Conservation (phyloP, 2,329 filamentous ascomycete species). For the Colletotrichum paranaense region DNA sequence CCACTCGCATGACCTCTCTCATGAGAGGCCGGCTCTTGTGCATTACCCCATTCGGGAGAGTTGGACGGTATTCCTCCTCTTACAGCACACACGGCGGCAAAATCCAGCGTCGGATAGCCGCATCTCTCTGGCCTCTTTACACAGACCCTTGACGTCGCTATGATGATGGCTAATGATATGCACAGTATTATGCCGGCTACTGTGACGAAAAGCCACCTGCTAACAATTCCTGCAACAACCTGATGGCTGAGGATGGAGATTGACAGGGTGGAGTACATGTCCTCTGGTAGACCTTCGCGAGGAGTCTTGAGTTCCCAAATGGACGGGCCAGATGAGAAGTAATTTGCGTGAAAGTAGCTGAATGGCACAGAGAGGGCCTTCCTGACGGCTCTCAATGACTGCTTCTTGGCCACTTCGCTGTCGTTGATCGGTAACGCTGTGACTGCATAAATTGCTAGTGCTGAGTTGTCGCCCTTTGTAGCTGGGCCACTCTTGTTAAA, state of each 20-base stretch:
- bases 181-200: constrained; percentile 11
- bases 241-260: constrained; percentile 30
- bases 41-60: not conserved
- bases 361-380: constrained; percentile 33
- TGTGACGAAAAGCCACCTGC: constrained; percentile 16
- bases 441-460: constrained; percentile 31
- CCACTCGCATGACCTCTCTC: not conserved
- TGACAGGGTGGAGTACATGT: constrained; percentile 30
- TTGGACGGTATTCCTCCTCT: constrained; percentile 9
- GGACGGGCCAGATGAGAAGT: constrained; percentile 8
- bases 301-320: constrained; percentile 24
- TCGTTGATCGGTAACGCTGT: constrained; percentile 31
- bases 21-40: not conserved
- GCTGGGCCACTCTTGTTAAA: constrained; percentile 13
- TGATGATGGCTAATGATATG: constrained; percentile 9
- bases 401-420: constrained; percentile 29
- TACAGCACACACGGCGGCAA: constrained; percentile 28
- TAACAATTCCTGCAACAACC: constrained; percentile 26
- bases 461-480: constrained; percentile 27
- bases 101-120: constrained; percentile 31
- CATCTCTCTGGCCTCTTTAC: constrained; percentile 28
- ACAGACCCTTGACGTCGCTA: constrained; percentile 19
- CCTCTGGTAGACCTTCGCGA: constrained; percentile 3
- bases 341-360: constrained; percentile 30
- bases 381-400: constrained; percentile 20